phyloP scores from a whole-genome alignment of 768 basidiomycete genomes.

The Pleurotus djamor region DNA sequence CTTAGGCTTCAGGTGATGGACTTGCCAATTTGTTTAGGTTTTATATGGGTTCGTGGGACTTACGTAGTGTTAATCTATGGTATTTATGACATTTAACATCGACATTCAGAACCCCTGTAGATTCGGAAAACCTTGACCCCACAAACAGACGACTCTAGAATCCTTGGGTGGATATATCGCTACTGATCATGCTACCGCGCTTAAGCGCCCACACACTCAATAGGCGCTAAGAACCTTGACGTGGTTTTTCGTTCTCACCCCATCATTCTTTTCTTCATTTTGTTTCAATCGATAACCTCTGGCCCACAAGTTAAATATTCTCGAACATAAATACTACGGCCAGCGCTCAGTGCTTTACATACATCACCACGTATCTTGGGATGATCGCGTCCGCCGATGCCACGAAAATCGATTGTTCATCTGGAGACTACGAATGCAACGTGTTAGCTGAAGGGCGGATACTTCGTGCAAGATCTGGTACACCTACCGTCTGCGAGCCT shows the following conservation, averaged over 20 bases:
- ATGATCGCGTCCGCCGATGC: conserved; percentile 52
- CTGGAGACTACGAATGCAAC: conserved; percentile 31
- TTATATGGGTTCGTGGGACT: too few relatives aligned
- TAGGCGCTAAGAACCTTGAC: not conserved
- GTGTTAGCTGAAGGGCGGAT: not conserved
- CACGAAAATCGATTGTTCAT: conserved; percentile 53
- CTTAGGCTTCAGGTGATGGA: too few relatives aligned
- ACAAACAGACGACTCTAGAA: too few relatives aligned
- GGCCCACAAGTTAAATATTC: not conserved
- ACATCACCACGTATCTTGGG: conserved; percentile 60
- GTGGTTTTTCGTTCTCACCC: not conserved
- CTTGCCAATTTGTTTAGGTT: too few relatives aligned
- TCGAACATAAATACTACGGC: not conserved
- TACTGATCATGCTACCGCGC: too few relatives aligned
- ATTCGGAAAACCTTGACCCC: too few relatives aligned
- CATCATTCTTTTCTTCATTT: not conserved
- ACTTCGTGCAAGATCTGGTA: not conserved
- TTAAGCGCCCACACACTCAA: not conserved
- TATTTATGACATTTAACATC: too few relatives aligned
- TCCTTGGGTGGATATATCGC: too few relatives aligned
- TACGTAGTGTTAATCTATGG: too few relatives aligned
- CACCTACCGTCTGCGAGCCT: conserved; percentile 11
- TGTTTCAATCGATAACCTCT: not conserved
- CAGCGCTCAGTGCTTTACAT: conserved; percentile 31
- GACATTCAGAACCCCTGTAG: too few relatives aligned